These are phyloP conservation scores for Linderina pennispora DNA, from an alignment of 192 early-diverging fungal species.

Conservation along the genomic window DNA sequence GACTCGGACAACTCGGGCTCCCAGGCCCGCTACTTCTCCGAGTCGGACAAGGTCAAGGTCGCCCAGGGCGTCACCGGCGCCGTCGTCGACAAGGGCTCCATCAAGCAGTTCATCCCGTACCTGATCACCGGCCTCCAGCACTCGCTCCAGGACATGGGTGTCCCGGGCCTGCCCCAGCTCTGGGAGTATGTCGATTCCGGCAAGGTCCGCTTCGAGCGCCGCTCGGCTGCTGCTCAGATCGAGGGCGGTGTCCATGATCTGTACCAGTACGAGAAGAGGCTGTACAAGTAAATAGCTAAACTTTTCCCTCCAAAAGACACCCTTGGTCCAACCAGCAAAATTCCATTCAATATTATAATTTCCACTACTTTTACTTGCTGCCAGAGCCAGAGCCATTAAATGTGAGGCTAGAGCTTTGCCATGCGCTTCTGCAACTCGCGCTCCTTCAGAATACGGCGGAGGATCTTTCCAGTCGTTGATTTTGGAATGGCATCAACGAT, in stretches of 20 bases:
- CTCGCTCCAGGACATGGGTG: slow-evolving; percentile 96
- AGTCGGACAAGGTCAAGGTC: slow-evolving; percentile 96
- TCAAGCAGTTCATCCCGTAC: slow-evolving; percentile 91
- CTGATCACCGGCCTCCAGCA: slow-evolving; percentile 93
- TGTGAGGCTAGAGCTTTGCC: too few species aligned
- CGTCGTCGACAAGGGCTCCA: slow-evolving; percentile 96
- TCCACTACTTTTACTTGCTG: too few species aligned
- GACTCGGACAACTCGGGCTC: slow-evolving; percentile 62
- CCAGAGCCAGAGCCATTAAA: too few species aligned
- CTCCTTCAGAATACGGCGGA: too few species aligned
- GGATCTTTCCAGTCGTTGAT: too few species aligned
- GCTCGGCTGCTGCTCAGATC: slow-evolving; percentile 89
- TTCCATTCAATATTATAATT: too few species aligned
- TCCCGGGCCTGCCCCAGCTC: slow-evolving; percentile 58
- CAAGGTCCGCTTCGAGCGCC: slow-evolving; percentile 86
- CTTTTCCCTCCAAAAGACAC: background rate
- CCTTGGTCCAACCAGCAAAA: too few species aligned
- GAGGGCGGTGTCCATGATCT: slow-evolving; percentile 96
- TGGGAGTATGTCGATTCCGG: slow-evolving; percentile 63
- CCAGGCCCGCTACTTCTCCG: slow-evolving; percentile 91
- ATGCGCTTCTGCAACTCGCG: too few species aligned
- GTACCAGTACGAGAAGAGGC: slow-evolving; percentile 75
- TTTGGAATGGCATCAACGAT: too few species aligned
- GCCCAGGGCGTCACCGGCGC: slow-evolving; percentile 97
- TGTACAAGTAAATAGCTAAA: slow-evolving; percentile 45